These are phyloP conservation scores for Teunomyces pallodes DNA, from an alignment of 805 yeast genomes.

Conservation along the genomic window DNA sequence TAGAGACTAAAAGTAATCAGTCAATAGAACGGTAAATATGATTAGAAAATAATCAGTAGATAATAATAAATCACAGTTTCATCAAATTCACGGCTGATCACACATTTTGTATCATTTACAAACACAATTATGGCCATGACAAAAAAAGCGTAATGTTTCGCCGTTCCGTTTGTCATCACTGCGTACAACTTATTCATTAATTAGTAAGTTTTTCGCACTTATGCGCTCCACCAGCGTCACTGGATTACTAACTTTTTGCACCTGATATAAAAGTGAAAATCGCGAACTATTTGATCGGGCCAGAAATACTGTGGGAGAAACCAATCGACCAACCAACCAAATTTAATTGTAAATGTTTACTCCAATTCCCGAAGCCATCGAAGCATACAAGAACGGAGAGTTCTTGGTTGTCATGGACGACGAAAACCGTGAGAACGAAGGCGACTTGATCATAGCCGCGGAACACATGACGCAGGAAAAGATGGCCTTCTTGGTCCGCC, in stretches of 20 bases:
- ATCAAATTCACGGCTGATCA: no score
- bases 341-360: slow-evolving; percentile 3
- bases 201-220: background rate
- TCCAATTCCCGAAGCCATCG: slow-evolving; percentile 13
- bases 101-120: no score
- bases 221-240: background rate
- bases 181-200: background rate
- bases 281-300: background rate
- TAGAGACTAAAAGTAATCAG: no score
- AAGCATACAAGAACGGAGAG: slow-evolving; percentile 55
- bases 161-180: background rate
- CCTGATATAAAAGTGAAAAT: no score
- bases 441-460: slow-evolving; percentile 95
- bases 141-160: background rate
- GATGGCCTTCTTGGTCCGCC: slow-evolving; percentile 91
- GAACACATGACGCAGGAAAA: slow-evolving; percentile 70
- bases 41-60: no score
- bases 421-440: slow-evolving; percentile 94
- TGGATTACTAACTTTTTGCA: background rate
- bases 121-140: no score
- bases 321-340: no score
- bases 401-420: slow-evolving; percentile 96
- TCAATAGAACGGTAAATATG: no score
- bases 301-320: no score
- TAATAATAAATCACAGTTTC: no score